Evolutionary conservation across 2,329 filamentous ascomycete species (phyloP), one percentile per base, ranked within the genome.

Genomic region (Neofusicoccum laricinum): DNA sequence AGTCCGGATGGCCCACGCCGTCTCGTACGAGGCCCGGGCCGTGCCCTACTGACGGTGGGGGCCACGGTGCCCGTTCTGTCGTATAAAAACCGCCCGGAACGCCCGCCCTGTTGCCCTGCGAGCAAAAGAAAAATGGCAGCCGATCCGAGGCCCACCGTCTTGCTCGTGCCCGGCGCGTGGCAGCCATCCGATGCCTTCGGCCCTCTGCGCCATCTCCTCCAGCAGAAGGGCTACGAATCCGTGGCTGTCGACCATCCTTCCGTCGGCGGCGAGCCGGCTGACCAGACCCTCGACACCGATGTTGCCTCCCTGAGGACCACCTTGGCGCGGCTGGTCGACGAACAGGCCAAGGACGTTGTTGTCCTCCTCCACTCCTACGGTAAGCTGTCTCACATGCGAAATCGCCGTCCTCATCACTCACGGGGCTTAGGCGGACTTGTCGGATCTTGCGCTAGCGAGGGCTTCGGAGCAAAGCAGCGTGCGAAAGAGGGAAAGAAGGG

Each of bases 401-500:
- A 58, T 43, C 4, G 15, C 21, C 12, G 25, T 15, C 10, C 55
- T n/a, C 17, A 25, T 15, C 53, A 25, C 40, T 59, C n/a, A 59
- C 38, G 21, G 36, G 3, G n/a, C 46, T 7, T 19, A 59, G 55
- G 61, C 49, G 61, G 61, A 12, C 49, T 63, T 19, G 61, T 63
- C 19, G 61, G 61, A 34, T 55, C 61, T 11, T 63, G 61, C 40
- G 61, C 61, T 30, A 63, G 61, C 30, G 49, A 63, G 48, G 61
- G 61, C 17, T 46, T 63, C 14, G 61, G 61, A 30, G 38, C 41
- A 8, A 48, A 46, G 48, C 48, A 63, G 49, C 61, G 61, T 7
- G 32, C 48, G 15, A 30, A 8, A 7, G 40, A 53, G 25, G 49
- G 49, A 19, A 63, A 63, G 32, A 53, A 25, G 49, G 61, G 61